Percentiles rank a stretch among this genome's conserved stretches.
phyloP scores from a whole-genome alignment of 2,329 filamentous ascomycete species.

The Lecanicillium sp. region DNA sequence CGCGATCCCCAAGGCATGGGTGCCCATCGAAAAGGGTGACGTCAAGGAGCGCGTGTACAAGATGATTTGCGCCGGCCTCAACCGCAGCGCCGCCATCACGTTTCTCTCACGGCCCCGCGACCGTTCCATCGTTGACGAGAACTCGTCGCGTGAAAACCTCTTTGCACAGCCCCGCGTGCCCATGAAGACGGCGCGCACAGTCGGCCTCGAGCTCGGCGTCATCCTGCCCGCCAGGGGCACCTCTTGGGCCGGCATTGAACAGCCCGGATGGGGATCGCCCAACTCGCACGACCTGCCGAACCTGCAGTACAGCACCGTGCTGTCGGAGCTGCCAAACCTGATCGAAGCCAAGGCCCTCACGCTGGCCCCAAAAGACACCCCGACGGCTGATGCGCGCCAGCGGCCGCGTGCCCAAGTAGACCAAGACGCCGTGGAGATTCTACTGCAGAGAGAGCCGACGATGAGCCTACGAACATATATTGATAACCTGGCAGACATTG shows the following conservation, averaged over 20 bases:
- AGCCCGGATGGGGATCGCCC: conserved; percentile 85
- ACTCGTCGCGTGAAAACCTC: conserved; percentile 10
- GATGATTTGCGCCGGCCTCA: conserved; percentile 67
- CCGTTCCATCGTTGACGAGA: background rate
- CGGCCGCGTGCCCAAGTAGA: conserved; percentile 55
- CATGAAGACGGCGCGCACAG: conserved; percentile 22
- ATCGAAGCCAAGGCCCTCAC: conserved; percentile 93
- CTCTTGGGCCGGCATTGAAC: conserved; percentile 77
- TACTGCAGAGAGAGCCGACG: conserved; percentile 63
- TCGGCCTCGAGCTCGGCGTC: conserved; percentile 34
- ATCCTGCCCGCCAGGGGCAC: conserved; percentile 45
- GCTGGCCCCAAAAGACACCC: conserved; percentile 56
- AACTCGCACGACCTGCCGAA: conserved; percentile 66
- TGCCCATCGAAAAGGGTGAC: conserved; percentile 81
- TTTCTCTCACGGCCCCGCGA: conserved; percentile 66
- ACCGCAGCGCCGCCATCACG: conserved; percentile 72
- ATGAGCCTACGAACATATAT: conserved; percentile 80
- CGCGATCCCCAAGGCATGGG: conserved; percentile 79
- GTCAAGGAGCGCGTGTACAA: conserved; percentile 67
- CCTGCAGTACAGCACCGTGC: conserved; percentile 75
- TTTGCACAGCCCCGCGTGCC: conserved; percentile 27
- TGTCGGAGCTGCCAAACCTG: conserved; percentile 78
- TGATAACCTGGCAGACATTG: conserved; percentile 59
- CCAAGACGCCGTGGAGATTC: conserved; percentile 54
- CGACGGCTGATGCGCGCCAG: conserved; percentile 31